These are phyloP conservation scores for Halenospora varia DNA, from an alignment of 495 filamentous ascomycete genomes.

Conservation along the genomic window DNA sequence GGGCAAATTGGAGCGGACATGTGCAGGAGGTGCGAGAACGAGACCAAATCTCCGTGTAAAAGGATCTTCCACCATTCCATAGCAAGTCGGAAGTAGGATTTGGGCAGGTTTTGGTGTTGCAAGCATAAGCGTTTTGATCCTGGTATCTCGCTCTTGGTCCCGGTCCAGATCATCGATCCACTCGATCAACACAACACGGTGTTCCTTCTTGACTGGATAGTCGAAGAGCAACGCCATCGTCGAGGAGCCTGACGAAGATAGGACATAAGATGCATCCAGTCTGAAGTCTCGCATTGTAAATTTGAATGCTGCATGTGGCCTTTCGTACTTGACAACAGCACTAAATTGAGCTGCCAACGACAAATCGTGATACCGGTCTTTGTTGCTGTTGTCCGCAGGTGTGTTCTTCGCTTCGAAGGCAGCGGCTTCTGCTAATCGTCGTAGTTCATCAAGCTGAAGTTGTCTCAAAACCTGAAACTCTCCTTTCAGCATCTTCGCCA, in stretches of 20 bases:
- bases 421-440: slow-evolving; percentile 16
- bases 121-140: slow-evolving; percentile 21
- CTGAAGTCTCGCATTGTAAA: slow-evolving; percentile 24
- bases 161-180: slow-evolving; percentile 16
- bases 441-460: slow-evolving; percentile 14
- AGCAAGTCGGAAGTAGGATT: slow-evolving; percentile 23
- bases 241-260: slow-evolving; percentile 12
- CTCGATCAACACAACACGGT: slow-evolving; percentile 25
- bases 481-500: slow-evolving; percentile 10
- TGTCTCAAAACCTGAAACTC: slow-evolving; percentile 18
- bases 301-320: slow-evolving; percentile 16
- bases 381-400: background rate
- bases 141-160: slow-evolving; percentile 17
- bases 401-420: slow-evolving; percentile 16
- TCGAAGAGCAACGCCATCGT: slow-evolving; percentile 26
- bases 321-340: slow-evolving; percentile 21
- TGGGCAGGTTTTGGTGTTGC: slow-evolving; percentile 22
- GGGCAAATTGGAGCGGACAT: slow-evolving; percentile 22
- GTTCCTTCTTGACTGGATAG: slow-evolving; percentile 22
- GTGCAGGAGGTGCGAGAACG: slow-evolving; percentile 23
- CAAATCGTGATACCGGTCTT: slow-evolving; percentile 14
- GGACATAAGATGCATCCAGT: slow-evolving; percentile 18
- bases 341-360: slow-evolving; percentile 22
- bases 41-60: slow-evolving; percentile 16
- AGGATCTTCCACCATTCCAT: slow-evolving; percentile 25